These are phyloP conservation scores for Taxillus chinensis DNA, from an alignment of 164 flowering plant genomes.

Conservation along the genomic window DNA sequence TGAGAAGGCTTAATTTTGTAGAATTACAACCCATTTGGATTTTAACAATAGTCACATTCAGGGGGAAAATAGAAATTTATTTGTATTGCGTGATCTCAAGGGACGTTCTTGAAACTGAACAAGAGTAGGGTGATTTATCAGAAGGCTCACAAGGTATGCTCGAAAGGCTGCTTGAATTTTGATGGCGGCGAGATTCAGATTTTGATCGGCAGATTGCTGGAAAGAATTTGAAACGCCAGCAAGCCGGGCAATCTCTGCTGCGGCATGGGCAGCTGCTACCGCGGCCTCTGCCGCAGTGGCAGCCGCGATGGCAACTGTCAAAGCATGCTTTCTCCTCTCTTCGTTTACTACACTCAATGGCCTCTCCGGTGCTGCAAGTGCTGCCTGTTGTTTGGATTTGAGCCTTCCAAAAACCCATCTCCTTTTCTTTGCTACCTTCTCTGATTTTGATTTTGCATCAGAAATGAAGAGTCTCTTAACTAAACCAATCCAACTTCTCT, in stretches of 20 bases:
- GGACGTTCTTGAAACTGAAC: neutral
- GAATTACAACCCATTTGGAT: too few species aligned
- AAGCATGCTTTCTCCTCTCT: constrained; percentile 61
- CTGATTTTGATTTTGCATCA: constrained; percentile 25
- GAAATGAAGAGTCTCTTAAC: constrained; percentile 42
- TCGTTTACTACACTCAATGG: constrained; percentile 42
- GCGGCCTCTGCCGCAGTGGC: constrained; percentile 87
- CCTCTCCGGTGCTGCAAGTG: constrained; percentile 27
- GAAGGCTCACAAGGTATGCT: constrained; percentile 55
- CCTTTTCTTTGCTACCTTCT: constrained; percentile 45
- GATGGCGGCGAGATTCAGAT: constrained; percentile 39
- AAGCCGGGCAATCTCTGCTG: constrained; percentile 66
- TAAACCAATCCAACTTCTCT: constrained; percentile 45
- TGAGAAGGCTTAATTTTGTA: too few species aligned
- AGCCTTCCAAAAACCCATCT: constrained; percentile 35
- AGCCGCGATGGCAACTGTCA: constrained; percentile 66
- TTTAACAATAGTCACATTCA: too few species aligned
- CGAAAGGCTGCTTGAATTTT: constrained; percentile 68
- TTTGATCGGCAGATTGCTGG: constrained; percentile 7
- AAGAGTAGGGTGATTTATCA: neutral
- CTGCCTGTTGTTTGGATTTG: constrained; percentile 26
- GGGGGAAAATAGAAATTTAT: too few species aligned
- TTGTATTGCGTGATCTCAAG: too few species aligned
- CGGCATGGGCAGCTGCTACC: constrained; percentile 74
- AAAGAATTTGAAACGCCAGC: constrained; percentile 20